phyloP scores from a whole-genome alignment of 371 early-diverging fungal genomes.

The Actinomucor elegans region DNA sequence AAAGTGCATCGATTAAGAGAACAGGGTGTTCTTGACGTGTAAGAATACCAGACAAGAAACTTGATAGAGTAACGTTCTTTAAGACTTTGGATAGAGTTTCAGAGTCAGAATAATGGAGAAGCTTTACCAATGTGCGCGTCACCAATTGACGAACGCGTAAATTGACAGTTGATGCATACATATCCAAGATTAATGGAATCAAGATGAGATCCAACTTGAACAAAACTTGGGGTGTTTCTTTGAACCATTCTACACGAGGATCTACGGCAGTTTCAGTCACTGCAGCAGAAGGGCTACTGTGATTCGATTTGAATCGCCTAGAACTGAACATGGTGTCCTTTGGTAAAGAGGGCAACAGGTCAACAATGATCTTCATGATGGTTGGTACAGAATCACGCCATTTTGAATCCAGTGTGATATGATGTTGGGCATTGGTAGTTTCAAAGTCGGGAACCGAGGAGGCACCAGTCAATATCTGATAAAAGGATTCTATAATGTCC shows the following conservation, averaged over 20 bases:
- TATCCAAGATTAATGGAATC: constrained; percentile 56
- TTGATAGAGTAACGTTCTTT: constrained; percentile 50
- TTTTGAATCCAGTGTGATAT: constrained; percentile 37
- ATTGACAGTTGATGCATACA: constrained; percentile 61
- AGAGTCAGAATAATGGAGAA: constrained; percentile 45
- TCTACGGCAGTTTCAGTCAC: constrained; percentile 14
- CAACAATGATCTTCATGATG: constrained; percentile 47
- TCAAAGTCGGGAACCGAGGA: neutral
- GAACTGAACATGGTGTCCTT: constrained; percentile 47
- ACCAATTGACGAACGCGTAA: constrained; percentile 56
- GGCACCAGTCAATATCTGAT: constrained; percentile 59
- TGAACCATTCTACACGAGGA: constrained; percentile 40
- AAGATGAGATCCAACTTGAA: constrained; percentile 45
- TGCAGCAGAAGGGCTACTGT: constrained; percentile 8
- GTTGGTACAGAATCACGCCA: constrained; percentile 41
- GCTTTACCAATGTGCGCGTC: constrained; percentile 54
- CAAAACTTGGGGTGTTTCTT: constrained; percentile 37
- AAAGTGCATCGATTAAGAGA: constrained; percentile 57
- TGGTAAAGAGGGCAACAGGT: constrained; percentile 70
- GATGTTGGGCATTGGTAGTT: neutral
- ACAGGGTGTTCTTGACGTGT: constrained; percentile 60
- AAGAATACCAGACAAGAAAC: constrained; percentile 62
- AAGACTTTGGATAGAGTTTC: constrained; percentile 38
- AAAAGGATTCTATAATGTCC: constrained; percentile 56
- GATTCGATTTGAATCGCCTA: constrained; percentile 29